Percentiles rank a stretch among this genome's conserved stretches.
phyloP scores from a whole-genome alignment of 2,329 filamentous ascomycete species.

The Talaromyces sp. region DNA sequence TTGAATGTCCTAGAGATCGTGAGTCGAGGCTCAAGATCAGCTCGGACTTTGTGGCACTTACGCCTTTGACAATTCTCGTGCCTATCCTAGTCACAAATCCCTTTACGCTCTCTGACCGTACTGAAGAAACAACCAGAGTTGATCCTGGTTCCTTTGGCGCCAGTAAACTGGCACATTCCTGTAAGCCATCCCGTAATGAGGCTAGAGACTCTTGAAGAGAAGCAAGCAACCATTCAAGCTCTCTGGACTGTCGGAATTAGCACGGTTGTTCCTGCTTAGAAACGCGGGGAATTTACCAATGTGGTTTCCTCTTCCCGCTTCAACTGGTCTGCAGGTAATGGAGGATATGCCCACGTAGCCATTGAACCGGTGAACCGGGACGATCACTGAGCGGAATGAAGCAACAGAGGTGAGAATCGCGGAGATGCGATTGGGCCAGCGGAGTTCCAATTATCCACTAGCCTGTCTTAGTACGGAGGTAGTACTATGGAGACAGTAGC shows the following conservation, averaged over 20 bases:
- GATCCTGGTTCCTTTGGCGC: slow-evolving; percentile 80
- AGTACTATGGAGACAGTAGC: not conserved
- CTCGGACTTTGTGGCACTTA: slow-evolving; percentile 45
- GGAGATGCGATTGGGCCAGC: slow-evolving; percentile 1
- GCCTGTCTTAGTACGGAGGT: not conserved
- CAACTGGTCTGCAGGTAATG: slow-evolving; percentile 51
- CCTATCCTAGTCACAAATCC: slow-evolving; percentile 88
- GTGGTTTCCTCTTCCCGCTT: slow-evolving; percentile 52
- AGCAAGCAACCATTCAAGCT: slow-evolving; percentile 62
- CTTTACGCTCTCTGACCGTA: slow-evolving; percentile 84
- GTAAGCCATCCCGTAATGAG: slow-evolving; percentile 66
- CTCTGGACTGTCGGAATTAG: slow-evolving; percentile 44
- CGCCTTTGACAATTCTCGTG: slow-evolving; percentile 85
- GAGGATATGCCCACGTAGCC: slow-evolving; percentile 61
- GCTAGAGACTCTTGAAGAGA: slow-evolving; percentile 60
- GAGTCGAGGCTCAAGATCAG: not conserved
- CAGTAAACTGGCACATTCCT: slow-evolving; percentile 84
- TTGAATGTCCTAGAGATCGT: slow-evolving; percentile 60
- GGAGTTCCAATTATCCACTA: not conserved
- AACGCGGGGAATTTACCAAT: slow-evolving; percentile 39
- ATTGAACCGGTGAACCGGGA: slow-evolving; percentile 35
- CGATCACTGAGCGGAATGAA: not conserved
- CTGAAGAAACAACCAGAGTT: slow-evolving; percentile 84
- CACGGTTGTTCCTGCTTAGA: not conserved
- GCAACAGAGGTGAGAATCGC: not conserved